Percentiles rank a stretch among this genome's conserved stretches.
These are phyloP conservation scores for Daldinia sp. DNA, from an alignment of 2,329 filamentous ascomycete species.

Conservation along the genomic window DNA sequence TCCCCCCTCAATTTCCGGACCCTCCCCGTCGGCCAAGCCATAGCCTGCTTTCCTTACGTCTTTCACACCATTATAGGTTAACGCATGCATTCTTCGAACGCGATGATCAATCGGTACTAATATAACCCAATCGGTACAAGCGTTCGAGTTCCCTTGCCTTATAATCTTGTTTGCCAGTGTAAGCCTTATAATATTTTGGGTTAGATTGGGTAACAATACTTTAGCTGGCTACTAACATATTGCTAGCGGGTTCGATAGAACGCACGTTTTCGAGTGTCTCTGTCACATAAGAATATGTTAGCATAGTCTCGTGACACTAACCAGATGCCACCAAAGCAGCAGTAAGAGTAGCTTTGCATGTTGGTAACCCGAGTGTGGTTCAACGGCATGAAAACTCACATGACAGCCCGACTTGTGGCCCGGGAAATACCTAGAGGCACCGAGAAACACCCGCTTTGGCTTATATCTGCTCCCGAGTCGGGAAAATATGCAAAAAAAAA, in stretches of 20 bases:
- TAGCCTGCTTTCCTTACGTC: neutral
- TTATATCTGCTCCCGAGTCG: neutral
- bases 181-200: constrained; percentile 15
- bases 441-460: neutral
- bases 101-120: neutral
- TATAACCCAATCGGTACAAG: neutral
- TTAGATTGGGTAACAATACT: constrained; percentile 14
- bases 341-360: neutral
- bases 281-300: constrained; percentile 17
- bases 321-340: neutral
- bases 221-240: constrained; percentile 14
- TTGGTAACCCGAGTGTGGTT: neutral
- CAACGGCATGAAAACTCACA: neutral
- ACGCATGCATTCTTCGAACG: neutral
- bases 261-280: neutral
- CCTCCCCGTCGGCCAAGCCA: neutral
- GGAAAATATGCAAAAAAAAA: neutral
- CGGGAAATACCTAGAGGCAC: neutral
- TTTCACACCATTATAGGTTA: neutral
- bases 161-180: neutral
- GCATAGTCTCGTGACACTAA: constrained; percentile 11
- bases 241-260: neutral
- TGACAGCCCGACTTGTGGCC: neutral
- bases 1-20: neutral
- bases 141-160: neutral